Evolutionary conservation across 257 asterid genomes (phyloP).

Genomic region (Marsdenia floribunda): DNA sequence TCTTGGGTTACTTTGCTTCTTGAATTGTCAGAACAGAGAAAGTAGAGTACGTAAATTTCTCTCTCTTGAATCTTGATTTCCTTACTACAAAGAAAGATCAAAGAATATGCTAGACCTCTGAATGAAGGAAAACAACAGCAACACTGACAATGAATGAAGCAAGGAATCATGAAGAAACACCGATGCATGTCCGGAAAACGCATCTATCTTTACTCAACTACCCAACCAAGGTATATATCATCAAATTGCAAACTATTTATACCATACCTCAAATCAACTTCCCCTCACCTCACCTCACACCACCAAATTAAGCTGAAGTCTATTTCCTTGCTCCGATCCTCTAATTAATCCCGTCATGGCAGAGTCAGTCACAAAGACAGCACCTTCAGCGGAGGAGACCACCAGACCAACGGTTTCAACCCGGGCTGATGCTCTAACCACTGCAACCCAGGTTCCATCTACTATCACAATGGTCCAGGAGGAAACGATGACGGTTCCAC

Average conservation of each 20-base stretch:
- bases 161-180: neutral
- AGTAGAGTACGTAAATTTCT: no score
- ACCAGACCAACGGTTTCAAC: conserved; percentile 22
- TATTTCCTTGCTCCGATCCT: neutral
- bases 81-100: neutral
- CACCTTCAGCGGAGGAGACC: neutral
- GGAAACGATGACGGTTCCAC: conserved; percentile 1
- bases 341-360: neutral
- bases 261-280: neutral
- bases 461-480: conserved; percentile 7
- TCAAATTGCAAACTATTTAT: neutral
- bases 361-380: neutral
- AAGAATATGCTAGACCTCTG: conserved; percentile 11
- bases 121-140: neutral
- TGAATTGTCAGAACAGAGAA: conserved; percentile 1
- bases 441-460: conserved; percentile 23
- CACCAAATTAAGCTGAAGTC: neutral
- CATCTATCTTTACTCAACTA: neutral
- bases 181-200: neutral
- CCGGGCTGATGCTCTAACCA: conserved; percentile 8
- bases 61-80: neutral
- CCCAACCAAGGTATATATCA: neutral
- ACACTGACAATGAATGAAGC: neutral
- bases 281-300: neutral
- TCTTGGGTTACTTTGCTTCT: conserved; percentile 16